Evolutionary conservation across 441 rosid species (phyloP), one percentile per base, ranked within the genome.

Genomic region (Metrosideros polymorpha): DNA sequence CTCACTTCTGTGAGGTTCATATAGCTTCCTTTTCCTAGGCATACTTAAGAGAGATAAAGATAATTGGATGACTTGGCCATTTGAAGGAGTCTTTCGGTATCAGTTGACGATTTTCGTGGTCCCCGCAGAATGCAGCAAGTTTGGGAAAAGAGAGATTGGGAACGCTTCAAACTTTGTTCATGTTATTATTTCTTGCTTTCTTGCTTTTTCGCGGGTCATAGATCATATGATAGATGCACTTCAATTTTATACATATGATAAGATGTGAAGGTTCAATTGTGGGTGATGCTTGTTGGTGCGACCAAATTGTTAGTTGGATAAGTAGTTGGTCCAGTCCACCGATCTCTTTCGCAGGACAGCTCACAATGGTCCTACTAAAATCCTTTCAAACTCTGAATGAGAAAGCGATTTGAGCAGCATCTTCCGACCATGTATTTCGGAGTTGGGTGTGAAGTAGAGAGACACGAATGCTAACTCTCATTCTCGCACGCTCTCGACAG

Each of bases 381-480:
- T 22, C 47, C 79, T 35, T 71, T 35, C 79, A 12, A 17, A 7
- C 50, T 89, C 86, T 71, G 85, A 84, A 71, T 2, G 76, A 86
- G 82, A 86, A 87, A 86, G 84, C 71, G 85, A 88, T 88, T 66
- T 54, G 87, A 79, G 35, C 42, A 53, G 55, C 87, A 51, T 83
- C 88, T 87, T 86, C 84, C 84, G 88, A 87, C 90, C 89, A 86
- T 51, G 49, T 71, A 57, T 45, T 82, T 22, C 59, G 43, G 82
- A 87, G 42, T 14, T 25, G 82, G 55, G 77, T 45, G 29, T 0
- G 83, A 13, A 22, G 4, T 22, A 24, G 32, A 49, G 17, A 47
- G 22, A 57, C 35, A 55, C n/a, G 17, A 17, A 82, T 32, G 75
- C 83, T 86, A 87, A 85, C 84, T 82, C 50, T 85, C 30, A 9